Percentiles rank a stretch among this genome's conserved stretches.
These are phyloP conservation scores for Pilaira anomala DNA, from an alignment of 192 early-diverging fungal species.

Conservation along the genomic window DNA sequence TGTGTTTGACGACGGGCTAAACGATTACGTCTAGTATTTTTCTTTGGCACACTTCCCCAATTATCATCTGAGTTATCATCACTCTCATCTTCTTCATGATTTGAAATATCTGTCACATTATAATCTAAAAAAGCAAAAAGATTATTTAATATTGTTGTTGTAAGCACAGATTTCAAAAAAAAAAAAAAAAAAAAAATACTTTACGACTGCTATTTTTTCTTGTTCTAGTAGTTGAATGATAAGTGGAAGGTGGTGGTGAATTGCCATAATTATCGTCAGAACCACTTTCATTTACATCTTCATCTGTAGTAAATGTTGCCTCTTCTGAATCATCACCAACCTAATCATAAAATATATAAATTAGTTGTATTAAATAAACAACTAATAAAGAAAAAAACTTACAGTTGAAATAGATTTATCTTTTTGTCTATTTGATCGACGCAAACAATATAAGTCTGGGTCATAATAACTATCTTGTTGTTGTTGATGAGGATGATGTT, in stretches of 20 bases:
- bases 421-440: slow-evolving; percentile 43
- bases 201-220: slow-evolving; percentile 2
- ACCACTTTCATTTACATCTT: not conserved
- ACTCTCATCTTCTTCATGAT: not conserved
- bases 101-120: slow-evolving; percentile 3
- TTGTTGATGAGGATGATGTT: too few relatives aligned
- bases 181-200: too few relatives aligned
- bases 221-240: not conserved
- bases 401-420: not conserved
- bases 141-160: too few relatives aligned
- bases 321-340: not conserved
- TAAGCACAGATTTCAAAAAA: too few relatives aligned
- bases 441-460: slow-evolving; percentile 64
- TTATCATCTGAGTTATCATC: not conserved
- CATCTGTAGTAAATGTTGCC: slow-evolving; percentile 8
- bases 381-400: not conserved
- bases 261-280: slow-evolving; percentile 13
- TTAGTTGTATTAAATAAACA: too few relatives aligned
- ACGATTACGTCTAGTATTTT: not conserved
- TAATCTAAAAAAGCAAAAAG: too few relatives aligned
- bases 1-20: not conserved
- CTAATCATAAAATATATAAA: not conserved
- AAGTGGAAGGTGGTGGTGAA: too few relatives aligned
- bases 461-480: slow-evolving; percentile 33
- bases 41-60: not conserved